Evolutionary conservation across 2,329 filamentous ascomycete genomes (phyloP).

Genomic region (Dactylonectria estremocensis): DNA sequence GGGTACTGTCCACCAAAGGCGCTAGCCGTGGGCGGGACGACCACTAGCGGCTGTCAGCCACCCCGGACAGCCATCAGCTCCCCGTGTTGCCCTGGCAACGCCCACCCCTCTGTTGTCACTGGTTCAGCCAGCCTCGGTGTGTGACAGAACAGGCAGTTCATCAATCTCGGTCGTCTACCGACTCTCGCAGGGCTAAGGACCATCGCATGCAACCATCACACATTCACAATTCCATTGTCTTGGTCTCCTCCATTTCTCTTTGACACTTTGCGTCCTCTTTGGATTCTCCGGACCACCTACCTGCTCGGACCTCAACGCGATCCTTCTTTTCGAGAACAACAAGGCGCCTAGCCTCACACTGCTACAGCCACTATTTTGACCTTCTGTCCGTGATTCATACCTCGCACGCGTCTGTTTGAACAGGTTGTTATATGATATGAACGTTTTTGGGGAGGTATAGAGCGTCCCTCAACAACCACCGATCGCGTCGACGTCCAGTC

Average conservation of each 20-base stretch:
- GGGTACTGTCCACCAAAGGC: background rate
- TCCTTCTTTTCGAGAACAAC: background rate
- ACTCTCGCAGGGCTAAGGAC: constrained; percentile 14
- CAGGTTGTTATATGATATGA: constrained; percentile 42
- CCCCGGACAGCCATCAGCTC: constrained; percentile 8
- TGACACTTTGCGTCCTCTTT: background rate
- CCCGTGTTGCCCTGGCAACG: constrained; percentile 38
- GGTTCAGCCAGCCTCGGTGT: constrained; percentile 7
- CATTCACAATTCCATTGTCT: constrained; percentile 23
- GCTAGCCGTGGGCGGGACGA: constrained; percentile 35
- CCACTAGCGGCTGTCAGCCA: constrained; percentile 27
- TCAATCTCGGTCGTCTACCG: constrained; percentile 13
- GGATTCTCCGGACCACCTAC: constrained; percentile 6
- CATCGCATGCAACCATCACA: constrained; percentile 8
- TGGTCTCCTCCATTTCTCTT: constrained; percentile 22
- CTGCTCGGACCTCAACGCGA: background rate
- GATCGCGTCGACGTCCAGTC: constrained; percentile 33
- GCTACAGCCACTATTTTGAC: background rate
- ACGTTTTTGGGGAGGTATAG: constrained; percentile 38
- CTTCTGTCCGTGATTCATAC: constrained; percentile 12
- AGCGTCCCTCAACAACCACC: constrained; percentile 28
- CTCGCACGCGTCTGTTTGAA: constrained; percentile 20
- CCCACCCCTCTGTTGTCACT: constrained; percentile 42
- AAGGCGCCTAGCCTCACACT: constrained; percentile 2
- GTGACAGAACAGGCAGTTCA: background rate